Conservation (phyloP, 495 filamentous ascomycete species). For the Darksidea phi region DNA sequence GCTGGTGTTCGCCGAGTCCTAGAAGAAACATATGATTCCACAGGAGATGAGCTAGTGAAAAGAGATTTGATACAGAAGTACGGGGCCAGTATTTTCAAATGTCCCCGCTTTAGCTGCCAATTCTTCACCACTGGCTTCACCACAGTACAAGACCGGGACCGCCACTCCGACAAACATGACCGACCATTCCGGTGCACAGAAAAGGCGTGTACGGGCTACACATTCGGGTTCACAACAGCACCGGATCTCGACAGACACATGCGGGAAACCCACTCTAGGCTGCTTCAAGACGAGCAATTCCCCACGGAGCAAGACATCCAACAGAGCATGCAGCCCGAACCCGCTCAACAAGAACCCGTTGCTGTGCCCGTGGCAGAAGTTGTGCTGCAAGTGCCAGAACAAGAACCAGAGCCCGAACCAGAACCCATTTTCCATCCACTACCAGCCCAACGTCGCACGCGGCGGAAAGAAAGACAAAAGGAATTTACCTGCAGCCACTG, state of each 20-base stretch:
- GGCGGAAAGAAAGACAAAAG: neutral
- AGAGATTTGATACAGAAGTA: neutral
- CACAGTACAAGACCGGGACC: neutral
- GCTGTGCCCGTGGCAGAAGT: neutral
- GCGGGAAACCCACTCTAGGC: neutral
- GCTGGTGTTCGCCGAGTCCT: neutral
- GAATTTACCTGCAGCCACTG: neutral
- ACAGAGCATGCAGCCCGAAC: neutral
- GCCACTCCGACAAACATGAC: neutral
- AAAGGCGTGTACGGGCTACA: neutral
- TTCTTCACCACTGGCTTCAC: neutral
- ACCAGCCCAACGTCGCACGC: neutral
- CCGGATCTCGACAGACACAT: neutral
- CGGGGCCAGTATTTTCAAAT: neutral
- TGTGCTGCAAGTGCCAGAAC: no score
- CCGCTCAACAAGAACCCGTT: neutral
- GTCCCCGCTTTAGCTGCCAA: neutral
- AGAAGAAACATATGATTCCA: neutral
- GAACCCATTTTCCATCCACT: neutral
- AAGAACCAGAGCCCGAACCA: neutral
- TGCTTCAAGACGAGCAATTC: neutral
- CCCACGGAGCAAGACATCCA: neutral
- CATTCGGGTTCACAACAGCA: neutral
- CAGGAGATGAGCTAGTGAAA: neutral
- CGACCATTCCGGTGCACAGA: neutral